A percentile compares a stretch with the other conserved stretches of the same genome.
phyloP scores from a whole-genome alignment of 2,329 filamentous ascomycete genomes.

The Fusarium tricinctum region DNA sequence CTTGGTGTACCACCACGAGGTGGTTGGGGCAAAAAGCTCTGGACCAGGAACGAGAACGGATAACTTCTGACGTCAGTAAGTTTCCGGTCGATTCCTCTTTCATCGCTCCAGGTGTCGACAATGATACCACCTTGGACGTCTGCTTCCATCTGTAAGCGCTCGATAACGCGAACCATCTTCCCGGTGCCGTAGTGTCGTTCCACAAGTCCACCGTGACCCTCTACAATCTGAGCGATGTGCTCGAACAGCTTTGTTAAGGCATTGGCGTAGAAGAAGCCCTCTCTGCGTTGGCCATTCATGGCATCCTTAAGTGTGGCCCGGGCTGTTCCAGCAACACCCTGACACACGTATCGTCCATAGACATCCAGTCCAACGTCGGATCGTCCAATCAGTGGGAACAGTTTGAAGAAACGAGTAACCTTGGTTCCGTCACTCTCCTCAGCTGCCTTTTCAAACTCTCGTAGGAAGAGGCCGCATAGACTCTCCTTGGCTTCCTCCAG shows the following conservation, averaged over 20 bases:
- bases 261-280: slow-evolving; percentile 92
- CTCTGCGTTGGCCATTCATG: slow-evolving; percentile 67
- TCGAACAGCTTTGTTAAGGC: slow-evolving; percentile 93
- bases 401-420: slow-evolving; percentile 96
- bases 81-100: slow-evolving; percentile 84
- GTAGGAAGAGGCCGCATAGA: slow-evolving; percentile 88
- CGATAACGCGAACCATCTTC: slow-evolving; percentile 95
- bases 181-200: slow-evolving; percentile 93
- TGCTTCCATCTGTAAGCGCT: slow-evolving; percentile 91
- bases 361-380: slow-evolving; percentile 92
- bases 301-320: slow-evolving; percentile 82
- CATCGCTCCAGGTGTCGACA: slow-evolving; percentile 94
- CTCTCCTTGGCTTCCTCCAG: slow-evolving; percentile 90
- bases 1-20: slow-evolving; percentile 75
- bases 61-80: slow-evolving; percentile 98
- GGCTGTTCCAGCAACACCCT: slow-evolving; percentile 89
- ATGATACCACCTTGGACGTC: slow-evolving; percentile 97
- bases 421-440: slow-evolving; percentile 87
- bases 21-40: slow-evolving; percentile 86
- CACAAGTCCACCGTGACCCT: slow-evolving; percentile 89
- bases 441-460: slow-evolving; percentile 95
- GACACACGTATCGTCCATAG: slow-evolving; percentile 95
- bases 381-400: slow-evolving; percentile 93
- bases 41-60: slow-evolving; percentile 95
- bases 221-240: slow-evolving; percentile 96